Base-by-base conservation (phyloP, 441 rosid species). In the Corymbia citriodora region DNA sequence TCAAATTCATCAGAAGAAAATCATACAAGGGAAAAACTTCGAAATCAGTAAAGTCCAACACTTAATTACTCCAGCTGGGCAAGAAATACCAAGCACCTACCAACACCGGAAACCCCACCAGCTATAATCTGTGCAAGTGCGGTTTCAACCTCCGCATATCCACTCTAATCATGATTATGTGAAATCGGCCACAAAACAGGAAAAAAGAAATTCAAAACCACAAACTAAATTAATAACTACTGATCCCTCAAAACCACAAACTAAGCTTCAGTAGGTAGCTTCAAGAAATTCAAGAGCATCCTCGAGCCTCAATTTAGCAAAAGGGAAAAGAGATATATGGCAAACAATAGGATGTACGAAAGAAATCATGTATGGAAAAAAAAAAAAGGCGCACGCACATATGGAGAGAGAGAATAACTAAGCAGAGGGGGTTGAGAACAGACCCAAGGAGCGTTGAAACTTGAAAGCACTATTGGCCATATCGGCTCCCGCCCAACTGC, bases 391-490 rank as follows among this genome's bases (percentile, higher is more conserved):
- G 29, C 53, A 25, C 36, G n/a, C n/a, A 87, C 33, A 53, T 23
- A 63, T 16, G 61, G 13, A 83, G 40, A 48, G 17, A n/a, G 50
- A 87, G 40, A 27, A 61, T 7, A 55, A 89, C n/a, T n/a, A 83
- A 19, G 50, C 27, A 65, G 68, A 52, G 40, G 88, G 5, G 88
- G 57, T n/a, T 55, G 45, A 9, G 33, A 74, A 87, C 95, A 27
- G 88, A 96, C 97, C 97, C 81, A 94, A 90, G 70, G 96, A 94
- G 90, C 95, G 95, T 25, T 94, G 94, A 87, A 95, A 91, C 94
- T 94, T 94, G 94, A 95, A 94, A 36, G 94, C 91, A 88, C 94
- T 93, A 89, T 93, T 94, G 85, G 96, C 95, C 96, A 96, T 96
- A 92, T 90, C 90, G 70, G 61, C 87, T 79, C 81, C 88, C 25